Evolutionary conservation across 306 rosid genomes (phyloP).

Genomic region (Alnus glutinosa): DNA sequence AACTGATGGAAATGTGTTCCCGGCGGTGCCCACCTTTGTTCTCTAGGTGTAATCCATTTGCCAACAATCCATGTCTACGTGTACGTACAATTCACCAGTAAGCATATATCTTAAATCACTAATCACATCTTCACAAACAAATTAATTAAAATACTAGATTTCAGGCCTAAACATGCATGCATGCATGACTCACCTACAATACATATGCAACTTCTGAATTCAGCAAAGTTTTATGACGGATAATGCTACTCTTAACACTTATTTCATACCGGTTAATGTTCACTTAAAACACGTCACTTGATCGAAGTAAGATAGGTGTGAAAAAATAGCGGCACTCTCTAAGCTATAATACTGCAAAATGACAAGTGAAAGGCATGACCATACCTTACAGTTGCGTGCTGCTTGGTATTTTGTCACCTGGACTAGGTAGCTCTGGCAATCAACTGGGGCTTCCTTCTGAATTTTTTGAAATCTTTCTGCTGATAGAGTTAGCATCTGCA

Average conservation of each 20-base stretch:
- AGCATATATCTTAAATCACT: neutral
- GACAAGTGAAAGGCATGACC: neutral
- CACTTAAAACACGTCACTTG: too few species aligned
- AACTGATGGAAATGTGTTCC: conserved; percentile 96
- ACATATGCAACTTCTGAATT: too few species aligned
- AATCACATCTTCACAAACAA: neutral
- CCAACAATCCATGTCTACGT: conserved; percentile 93
- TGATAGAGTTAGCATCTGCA: conserved; percentile 89
- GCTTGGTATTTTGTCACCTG: conserved; percentile 95
- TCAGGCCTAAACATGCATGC: too few species aligned
- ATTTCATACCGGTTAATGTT: too few species aligned
- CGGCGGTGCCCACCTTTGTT: conserved; percentile 90
- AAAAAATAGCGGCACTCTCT: too few species aligned
- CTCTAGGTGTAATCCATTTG: conserved; percentile 89
- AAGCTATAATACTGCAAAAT: too few species aligned
- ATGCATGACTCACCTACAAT: too few species aligned
- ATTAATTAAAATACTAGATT: neutral
- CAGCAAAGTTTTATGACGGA: too few species aligned
- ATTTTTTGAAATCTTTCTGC: conserved; percentile 80
- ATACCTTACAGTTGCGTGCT: conserved; percentile 86
- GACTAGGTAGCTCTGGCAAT: conserved; percentile 76
- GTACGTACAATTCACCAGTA: neutral
- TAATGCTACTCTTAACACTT: too few species aligned
- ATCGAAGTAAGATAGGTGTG: too few species aligned
- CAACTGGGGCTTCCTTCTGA: conserved; percentile 85